phyloP scores from a whole-genome alignment of 768 basidiomycete genomes.

The Tulasnella sp. region DNA sequence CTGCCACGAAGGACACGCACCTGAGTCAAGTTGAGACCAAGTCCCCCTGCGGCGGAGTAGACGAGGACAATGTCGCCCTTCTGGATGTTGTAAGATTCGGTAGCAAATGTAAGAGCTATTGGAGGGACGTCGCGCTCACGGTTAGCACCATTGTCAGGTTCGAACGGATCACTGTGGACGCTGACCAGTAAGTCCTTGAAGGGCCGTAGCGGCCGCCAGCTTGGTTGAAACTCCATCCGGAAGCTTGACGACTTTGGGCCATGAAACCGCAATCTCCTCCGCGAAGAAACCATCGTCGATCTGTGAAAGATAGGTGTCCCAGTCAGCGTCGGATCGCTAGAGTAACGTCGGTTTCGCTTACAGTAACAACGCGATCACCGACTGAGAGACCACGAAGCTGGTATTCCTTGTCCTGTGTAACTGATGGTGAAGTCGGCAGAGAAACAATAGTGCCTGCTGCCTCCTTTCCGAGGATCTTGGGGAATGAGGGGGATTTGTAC shows the following conservation, averaged over 20 bases:
- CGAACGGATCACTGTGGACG: neutral
- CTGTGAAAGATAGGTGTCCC: slow-evolving; percentile 11
- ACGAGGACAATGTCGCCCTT: slow-evolving; percentile 70
- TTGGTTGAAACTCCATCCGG: slow-evolving; percentile 49
- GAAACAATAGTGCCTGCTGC: slow-evolving; percentile 62
- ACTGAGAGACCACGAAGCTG: slow-evolving; percentile 51
- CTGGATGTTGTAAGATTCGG: slow-evolving; percentile 77
- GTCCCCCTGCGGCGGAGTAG: slow-evolving; percentile 86
- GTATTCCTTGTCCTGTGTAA: slow-evolving; percentile 49
- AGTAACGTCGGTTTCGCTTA: slow-evolving; percentile 26
- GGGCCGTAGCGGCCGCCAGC: slow-evolving; percentile 51
- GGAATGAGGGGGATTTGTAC: slow-evolving; percentile 48
- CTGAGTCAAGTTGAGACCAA: slow-evolving; percentile 39
- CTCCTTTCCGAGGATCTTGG: slow-evolving; percentile 67
- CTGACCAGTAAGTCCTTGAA: slow-evolving; percentile 61
- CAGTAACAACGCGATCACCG: slow-evolving; percentile 65
- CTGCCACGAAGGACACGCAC: slow-evolving; percentile 17
- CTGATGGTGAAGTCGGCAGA: slow-evolving; percentile 53
- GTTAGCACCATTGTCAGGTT: neutral
- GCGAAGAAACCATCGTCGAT: slow-evolving; percentile 37
- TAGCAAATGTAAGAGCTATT: slow-evolving; percentile 52
- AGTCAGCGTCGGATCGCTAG: no score
- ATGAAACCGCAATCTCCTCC: slow-evolving; percentile 58
- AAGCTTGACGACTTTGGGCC: slow-evolving; percentile 49
- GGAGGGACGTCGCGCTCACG: neutral